Evolutionary conservation across 148 eudicot species (phyloP).

Genomic region (Rhododendron griersonianum): DNA sequence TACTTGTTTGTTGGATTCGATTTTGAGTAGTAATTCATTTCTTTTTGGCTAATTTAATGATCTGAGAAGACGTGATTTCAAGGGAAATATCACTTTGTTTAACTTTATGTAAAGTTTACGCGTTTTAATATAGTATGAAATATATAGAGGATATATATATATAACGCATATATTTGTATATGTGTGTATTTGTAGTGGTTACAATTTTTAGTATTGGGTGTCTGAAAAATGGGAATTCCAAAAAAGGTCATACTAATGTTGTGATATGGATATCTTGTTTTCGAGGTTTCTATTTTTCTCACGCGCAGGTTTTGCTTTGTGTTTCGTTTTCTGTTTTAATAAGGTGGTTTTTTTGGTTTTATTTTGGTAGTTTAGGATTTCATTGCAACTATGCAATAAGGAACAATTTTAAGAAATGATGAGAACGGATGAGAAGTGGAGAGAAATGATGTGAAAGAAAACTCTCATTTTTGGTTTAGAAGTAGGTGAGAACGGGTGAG

Average conservation of each 20-base stretch:
- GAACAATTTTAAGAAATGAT: neutral
- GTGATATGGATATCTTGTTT: neutral
- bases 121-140: neutral
- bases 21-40: neutral
- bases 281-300: neutral
- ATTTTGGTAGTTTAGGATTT: neutral
- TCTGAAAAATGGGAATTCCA: neutral
- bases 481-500: neutral
- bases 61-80: neutral
- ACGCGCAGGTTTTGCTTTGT: neutral
- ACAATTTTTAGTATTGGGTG: neutral
- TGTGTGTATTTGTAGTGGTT: neutral
- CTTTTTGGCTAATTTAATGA: neutral
- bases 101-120: neutral
- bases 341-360: neutral
- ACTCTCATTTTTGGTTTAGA: neutral
- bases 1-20: neutral
- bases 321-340: neutral
- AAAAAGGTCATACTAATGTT: neutral
- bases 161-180: neutral
- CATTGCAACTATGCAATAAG: neutral
- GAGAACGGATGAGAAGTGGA: neutral
- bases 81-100: neutral
- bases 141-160: no score
- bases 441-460: neutral